These are phyloP conservation scores for Cladosporium sp. DNA, from an alignment of 2,329 filamentous ascomycete species.

Conservation along the genomic window DNA sequence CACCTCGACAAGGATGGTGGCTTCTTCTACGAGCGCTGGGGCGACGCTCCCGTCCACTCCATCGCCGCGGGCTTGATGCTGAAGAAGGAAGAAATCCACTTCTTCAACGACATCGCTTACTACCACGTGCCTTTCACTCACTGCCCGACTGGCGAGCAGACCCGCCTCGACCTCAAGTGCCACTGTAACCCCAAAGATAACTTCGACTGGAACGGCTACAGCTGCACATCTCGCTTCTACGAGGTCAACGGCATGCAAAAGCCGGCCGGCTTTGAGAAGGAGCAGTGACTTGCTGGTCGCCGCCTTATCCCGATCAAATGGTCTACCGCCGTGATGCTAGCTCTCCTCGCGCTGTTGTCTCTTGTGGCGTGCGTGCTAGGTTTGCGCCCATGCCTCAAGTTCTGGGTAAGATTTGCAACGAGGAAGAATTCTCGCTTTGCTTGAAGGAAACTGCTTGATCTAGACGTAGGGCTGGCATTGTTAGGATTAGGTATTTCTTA, in stretches of 20 bases:
- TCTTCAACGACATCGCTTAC: slow-evolving; percentile 99
- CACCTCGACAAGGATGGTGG: slow-evolving; percentile 86
- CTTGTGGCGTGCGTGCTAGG: slow-evolving; percentile 14
- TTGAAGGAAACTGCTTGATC: not conserved
- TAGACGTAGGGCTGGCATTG: not conserved
- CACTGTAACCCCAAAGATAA: slow-evolving; percentile 95
- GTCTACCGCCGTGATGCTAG: slow-evolving; percentile 2
- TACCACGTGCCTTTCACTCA: slow-evolving; percentile 98
- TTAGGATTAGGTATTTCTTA: not conserved
- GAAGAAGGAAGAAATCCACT: slow-evolving; percentile 92
- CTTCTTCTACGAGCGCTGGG: slow-evolving; percentile 99
- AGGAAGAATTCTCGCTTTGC: slow-evolving; percentile 14
- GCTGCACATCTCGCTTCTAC: slow-evolving; percentile 86
- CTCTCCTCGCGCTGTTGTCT: not conserved
- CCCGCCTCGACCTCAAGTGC: slow-evolving; percentile 80
- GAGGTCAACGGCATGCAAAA: slow-evolving; percentile 79
- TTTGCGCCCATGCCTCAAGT: slow-evolving; percentile 12
- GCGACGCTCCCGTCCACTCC: slow-evolving; percentile 96
- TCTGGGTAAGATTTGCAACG: slow-evolving; percentile 1
- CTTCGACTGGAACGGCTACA: slow-evolving; percentile 99
- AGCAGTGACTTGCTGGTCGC: slow-evolving; percentile 37
- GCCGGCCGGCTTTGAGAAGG: slow-evolving; percentile 77
- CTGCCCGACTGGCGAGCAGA: slow-evolving; percentile 88
- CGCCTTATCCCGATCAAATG: slow-evolving; percentile 11
- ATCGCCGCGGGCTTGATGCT: slow-evolving; percentile 87